Evolutionary conservation across 768 basidiomycete genomes (phyloP).

Genomic region (Leccinellum luteum): DNA sequence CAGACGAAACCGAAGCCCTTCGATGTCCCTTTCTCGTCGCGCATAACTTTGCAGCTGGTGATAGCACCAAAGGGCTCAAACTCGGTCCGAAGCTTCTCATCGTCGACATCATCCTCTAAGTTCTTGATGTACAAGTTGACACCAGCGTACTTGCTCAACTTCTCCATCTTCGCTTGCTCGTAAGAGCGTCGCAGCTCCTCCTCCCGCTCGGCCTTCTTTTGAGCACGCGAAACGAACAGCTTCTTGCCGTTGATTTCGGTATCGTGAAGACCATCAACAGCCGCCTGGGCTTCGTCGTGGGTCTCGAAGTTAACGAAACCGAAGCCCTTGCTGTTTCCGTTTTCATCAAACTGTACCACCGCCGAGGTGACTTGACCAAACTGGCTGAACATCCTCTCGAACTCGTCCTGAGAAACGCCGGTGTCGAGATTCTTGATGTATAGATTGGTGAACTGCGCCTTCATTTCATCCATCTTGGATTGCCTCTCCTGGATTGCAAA

Average conservation of each 20-base stretch:
- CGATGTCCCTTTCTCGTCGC: conserved; percentile 89
- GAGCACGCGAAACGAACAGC: conserved; percentile 93
- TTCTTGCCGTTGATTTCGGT: conserved; percentile 81
- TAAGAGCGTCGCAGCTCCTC: conserved; percentile 92
- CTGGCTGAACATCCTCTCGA: conserved; percentile 71
- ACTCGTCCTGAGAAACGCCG: conserved; percentile 82
- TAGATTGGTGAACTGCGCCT: conserved; percentile 95
- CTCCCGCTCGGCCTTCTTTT: conserved; percentile 98
- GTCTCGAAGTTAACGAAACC: conserved; percentile 96
- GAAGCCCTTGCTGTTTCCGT: conserved; percentile 93
- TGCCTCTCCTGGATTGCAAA: conserved; percentile 71
- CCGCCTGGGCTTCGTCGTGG: conserved; percentile 89
- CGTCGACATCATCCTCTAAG: conserved; percentile 95
- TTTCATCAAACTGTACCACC: conserved; percentile 77
- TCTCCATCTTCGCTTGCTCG: conserved; percentile 96
- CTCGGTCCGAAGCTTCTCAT: conserved; percentile 93
- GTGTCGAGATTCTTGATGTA: conserved; percentile 96
- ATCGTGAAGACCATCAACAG: conserved; percentile 89
- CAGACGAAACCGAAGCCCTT: conserved; percentile 99
- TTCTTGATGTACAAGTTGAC: conserved; percentile 99
- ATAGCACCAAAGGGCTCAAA: conserved; percentile 97
- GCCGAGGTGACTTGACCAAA: conserved; percentile 90
- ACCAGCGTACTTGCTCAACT: conserved; percentile 96
- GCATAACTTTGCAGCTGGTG: conserved; percentile 99
- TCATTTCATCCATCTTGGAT: conserved; percentile 98